phyloP scores from a whole-genome alignment of 352 stramenopile species.

The Pythium vanterpoolii region DNA sequence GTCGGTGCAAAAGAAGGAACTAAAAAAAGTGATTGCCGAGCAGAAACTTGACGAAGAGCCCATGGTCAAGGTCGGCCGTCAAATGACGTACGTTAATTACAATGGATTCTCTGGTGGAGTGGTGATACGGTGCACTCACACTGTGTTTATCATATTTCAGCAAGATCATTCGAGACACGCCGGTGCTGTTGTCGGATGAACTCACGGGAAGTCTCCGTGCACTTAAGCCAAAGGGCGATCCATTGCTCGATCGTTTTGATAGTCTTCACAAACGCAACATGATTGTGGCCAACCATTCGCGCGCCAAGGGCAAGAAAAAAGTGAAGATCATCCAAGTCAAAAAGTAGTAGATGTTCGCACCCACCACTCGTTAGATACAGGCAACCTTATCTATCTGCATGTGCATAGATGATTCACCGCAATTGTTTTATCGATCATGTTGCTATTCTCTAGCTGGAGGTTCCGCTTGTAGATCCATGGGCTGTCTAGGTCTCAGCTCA shows the following conservation, averaged over 20 bases:
- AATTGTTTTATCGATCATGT: no score
- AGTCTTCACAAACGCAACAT: conserved; percentile 87
- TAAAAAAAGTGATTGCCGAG: conserved; percentile 73
- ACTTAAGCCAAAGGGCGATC: conserved; percentile 77
- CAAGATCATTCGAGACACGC: conserved; percentile 68
- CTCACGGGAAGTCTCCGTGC: conserved; percentile 76
- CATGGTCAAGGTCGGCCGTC: conserved; percentile 63
- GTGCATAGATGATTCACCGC: no score
- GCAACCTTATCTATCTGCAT: conserved; percentile 1
- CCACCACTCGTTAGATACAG: not conserved
- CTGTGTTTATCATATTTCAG: conserved; percentile 24
- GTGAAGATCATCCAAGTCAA: conserved; percentile 77
- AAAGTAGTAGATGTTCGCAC: conserved; percentile 41
- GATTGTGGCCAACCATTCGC: conserved; percentile 70
- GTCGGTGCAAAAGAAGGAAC: conserved; percentile 54
- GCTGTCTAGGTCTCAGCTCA: no score
- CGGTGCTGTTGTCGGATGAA: conserved; percentile 75
- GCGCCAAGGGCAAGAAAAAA: conserved; percentile 66
- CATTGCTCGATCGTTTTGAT: conserved; percentile 80
- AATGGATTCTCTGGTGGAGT: not conserved
- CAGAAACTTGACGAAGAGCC: conserved; percentile 79
- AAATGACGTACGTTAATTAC: conserved; percentile 52
- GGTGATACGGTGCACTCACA: no score
- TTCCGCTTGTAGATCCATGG: conserved; percentile 2
- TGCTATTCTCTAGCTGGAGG: not conserved